A percentile compares a stretch with the other conserved stretches of the same genome.
Evolutionary conservation across 257 asterid genomes (phyloP).

Genomic region (Solanum ossicruentum): DNA sequence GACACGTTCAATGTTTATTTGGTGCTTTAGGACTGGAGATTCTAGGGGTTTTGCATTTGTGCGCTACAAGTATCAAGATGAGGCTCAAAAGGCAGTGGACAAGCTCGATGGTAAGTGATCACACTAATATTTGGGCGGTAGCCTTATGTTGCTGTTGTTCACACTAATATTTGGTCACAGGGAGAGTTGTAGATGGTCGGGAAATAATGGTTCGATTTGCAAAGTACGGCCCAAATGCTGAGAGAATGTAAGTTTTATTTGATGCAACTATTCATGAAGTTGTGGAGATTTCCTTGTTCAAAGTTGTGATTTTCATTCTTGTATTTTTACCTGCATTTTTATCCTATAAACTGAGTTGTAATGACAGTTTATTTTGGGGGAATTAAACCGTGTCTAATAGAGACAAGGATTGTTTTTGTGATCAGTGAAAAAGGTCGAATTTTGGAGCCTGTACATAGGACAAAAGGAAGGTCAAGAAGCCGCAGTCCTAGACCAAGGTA

Average conservation of each 20-base stretch:
- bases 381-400: not conserved
- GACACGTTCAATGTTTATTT: not conserved
- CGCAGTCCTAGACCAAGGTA: conserved; percentile 92
- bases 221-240: conserved; percentile 96
- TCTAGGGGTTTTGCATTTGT: conserved; percentile 97
- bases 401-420: not conserved
- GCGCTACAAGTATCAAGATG: conserved; percentile 90
- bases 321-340: not conserved
- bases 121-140: not conserved
- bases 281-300: not conserved
- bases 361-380: not conserved
- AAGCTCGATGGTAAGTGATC: conserved; percentile 73
- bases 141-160: not conserved
- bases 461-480: conserved; percentile 73
- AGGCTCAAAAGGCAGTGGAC: conserved; percentile 88
- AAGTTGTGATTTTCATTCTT: not conserved
- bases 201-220: conserved; percentile 99
- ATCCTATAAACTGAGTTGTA: not conserved
- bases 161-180: conserved; percentile 17
- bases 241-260: conserved; percentile 49
- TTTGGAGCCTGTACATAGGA: conserved; percentile 52
- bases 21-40: conserved; percentile 75
- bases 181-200: conserved; percentile 90
- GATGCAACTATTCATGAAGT: not conserved
- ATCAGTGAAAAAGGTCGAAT: conserved; percentile 73